phyloP scores from a whole-genome alignment of 108 stramenopile genomes.

The Pseudonitzschia multiseries region DNA sequence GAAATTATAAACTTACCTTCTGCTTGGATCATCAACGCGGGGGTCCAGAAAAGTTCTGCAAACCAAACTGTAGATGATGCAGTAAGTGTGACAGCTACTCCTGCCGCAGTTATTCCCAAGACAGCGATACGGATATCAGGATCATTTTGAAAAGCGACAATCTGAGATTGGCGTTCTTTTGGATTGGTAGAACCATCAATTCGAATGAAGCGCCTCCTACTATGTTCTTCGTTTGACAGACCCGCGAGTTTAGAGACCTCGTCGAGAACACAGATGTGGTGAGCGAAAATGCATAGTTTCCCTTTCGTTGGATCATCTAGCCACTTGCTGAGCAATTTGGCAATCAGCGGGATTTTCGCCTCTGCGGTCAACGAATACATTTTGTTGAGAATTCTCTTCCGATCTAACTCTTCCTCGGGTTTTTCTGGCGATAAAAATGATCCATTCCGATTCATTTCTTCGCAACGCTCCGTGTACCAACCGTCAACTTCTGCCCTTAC shows the following conservation, averaged over 20 bases:
- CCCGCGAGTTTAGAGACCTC: slow-evolving; percentile 55
- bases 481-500: slow-evolving; percentile 19
- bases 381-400: slow-evolving; percentile 76
- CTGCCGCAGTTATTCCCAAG: slow-evolving; percentile 95
- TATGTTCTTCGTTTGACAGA: slow-evolving; percentile 46
- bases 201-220: slow-evolving; percentile 70
- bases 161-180: slow-evolving; percentile 89
- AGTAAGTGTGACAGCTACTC: slow-evolving; percentile 96
- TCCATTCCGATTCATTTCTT: slow-evolving; percentile 9
- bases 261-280: slow-evolving; percentile 92
- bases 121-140: slow-evolving; percentile 84
- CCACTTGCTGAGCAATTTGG: slow-evolving; percentile 66
- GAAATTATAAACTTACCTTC: slow-evolving; percentile 70
- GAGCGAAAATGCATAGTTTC: slow-evolving; percentile 96
- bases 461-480: slow-evolving; percentile 21
- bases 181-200: slow-evolving; percentile 93
- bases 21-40: slow-evolving; percentile 96
- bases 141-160: slow-evolving; percentile 87
- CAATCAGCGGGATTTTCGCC: slow-evolving; percentile 77
- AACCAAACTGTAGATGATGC: slow-evolving; percentile 97
- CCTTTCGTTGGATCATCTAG: slow-evolving; percentile 76
- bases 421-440: neutral
- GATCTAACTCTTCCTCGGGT: slow-evolving; percentile 30
- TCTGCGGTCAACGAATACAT: slow-evolving; percentile 82
- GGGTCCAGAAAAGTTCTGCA: slow-evolving; percentile 97